phyloP scores from a whole-genome alignment of 306 rosid genomes.

The Casuarina equisetifolia region DNA sequence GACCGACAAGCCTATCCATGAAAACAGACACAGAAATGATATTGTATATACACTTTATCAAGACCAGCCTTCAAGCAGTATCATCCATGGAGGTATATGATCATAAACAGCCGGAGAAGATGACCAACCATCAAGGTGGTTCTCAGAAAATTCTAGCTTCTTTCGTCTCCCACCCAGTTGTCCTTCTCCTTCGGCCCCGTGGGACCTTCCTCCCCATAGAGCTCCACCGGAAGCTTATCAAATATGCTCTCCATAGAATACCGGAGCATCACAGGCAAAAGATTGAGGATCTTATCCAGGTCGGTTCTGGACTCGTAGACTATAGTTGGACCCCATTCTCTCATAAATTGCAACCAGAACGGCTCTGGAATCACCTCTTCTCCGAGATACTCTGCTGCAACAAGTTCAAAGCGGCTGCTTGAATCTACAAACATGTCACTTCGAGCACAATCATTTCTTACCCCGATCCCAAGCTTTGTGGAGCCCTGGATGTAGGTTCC shows the following conservation, averaged over 20 bases:
- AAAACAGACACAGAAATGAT: neutral
- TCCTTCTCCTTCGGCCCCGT: constrained; percentile 68
- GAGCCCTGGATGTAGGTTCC: constrained; percentile 61
- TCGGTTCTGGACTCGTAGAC: constrained; percentile 46
- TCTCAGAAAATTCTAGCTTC: constrained; percentile 27
- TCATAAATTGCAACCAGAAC: constrained; percentile 56
- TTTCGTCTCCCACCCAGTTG: constrained; percentile 63
- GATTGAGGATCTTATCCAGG: constrained; percentile 41
- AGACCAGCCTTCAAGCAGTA: neutral
- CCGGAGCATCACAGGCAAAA: constrained; percentile 34
- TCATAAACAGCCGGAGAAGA: neutral
- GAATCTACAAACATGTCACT: constrained; percentile 48
- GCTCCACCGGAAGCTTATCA: constrained; percentile 46
- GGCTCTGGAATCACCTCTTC: constrained; percentile 44
- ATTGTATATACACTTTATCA: constrained; percentile 3
- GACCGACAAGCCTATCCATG: neutral
- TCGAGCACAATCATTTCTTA: constrained; percentile 46
- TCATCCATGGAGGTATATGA: constrained; percentile 5
- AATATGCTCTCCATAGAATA: constrained; percentile 31
- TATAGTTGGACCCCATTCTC: constrained; percentile 60
- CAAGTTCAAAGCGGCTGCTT: constrained; percentile 41
- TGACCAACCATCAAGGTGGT: neutral
- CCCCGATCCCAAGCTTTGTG: constrained; percentile 47
- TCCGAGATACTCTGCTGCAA: constrained; percentile 53
- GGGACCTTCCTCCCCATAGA: constrained; percentile 62